Conservation (phyloP, 352 stramenopile genomes). For the Globisporangium carolinianum region DNA sequence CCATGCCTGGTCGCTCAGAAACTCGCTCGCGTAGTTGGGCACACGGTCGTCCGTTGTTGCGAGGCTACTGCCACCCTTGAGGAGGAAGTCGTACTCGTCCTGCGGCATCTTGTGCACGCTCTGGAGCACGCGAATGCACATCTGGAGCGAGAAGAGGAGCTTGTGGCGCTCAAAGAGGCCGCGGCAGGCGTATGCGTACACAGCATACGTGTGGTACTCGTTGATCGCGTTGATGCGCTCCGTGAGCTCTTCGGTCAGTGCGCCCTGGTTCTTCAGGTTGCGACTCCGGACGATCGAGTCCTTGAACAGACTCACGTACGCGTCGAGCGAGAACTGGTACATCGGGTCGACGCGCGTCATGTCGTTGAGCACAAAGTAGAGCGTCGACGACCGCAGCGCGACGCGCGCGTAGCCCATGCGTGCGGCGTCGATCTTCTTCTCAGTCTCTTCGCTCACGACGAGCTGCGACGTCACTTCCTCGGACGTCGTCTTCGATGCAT, state of each 20-base stretch:
- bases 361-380: slow-evolving; percentile 96
- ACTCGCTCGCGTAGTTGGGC: slow-evolving; percentile 83
- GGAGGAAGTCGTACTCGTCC: slow-evolving; percentile 94
- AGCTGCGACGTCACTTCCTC: slow-evolving; percentile 92
- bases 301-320: slow-evolving; percentile 93
- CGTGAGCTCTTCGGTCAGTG: slow-evolving; percentile 76
- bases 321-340: slow-evolving; percentile 96
- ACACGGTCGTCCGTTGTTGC: slow-evolving; percentile 55
- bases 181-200: slow-evolving; percentile 94
- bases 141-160: slow-evolving; percentile 93
- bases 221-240: slow-evolving; percentile 92
- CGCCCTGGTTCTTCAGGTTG: slow-evolving; percentile 73
- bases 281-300: slow-evolving; percentile 88
- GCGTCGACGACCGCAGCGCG: slow-evolving; percentile 88
- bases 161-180: slow-evolving; percentile 96
- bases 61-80: slow-evolving; percentile 82
- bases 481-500: slow-evolving; percentile 93
- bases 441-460: slow-evolving; percentile 90
- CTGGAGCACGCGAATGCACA: slow-evolving; percentile 90
- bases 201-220: slow-evolving; percentile 92
- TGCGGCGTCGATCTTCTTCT: slow-evolving; percentile 93
- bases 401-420: slow-evolving; percentile 92
- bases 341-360: slow-evolving; percentile 94
- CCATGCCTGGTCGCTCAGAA: slow-evolving; percentile 82
- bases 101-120: slow-evolving; percentile 87